Base-by-base conservation (phyloP, 2,329 filamentous ascomycete genomes). In the Pseudogymnoascus sp. region DNA sequence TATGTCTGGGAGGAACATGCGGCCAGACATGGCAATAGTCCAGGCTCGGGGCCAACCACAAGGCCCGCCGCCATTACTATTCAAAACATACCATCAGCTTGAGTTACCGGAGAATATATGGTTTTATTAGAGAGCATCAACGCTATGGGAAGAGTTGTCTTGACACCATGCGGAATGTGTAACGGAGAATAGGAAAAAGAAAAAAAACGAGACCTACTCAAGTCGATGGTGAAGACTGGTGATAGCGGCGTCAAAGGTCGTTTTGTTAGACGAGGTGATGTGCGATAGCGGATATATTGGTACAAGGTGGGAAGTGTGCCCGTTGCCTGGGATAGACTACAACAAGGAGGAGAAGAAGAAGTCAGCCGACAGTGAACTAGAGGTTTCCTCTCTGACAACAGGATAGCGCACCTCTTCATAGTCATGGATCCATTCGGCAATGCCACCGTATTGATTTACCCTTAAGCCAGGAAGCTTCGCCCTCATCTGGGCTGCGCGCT, bases 311-410 rank as follows among this genome's bases (percentile, higher is more conserved):
- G 39, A 42, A 11, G 39, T 42, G 19, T 42, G 39, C 19, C 39
- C 39, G 19, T 42, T 42, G 8, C 39, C 39, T 23, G 39, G 39
- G 16, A 12, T 12, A 3, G 39, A 4, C 39, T 42, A 64, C 39
- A 7, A 64, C 64, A 8, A 67, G 30, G 52, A 61, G 60, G 3
- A 63, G 25, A 9, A 64, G 62, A 11, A 68, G n/a, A 42, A 61
- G 55, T 28, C 66, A 59, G 41, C 64, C 66, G n/a, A 72, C 70
- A 23, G 39, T 12, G 39, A 39, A 42, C 5, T 23, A 4, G 9
- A 12, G 8, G 16, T 11, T 41, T 28, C 14, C 14, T 58, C 22
- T 35, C 19, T n/a, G 11, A 8, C 14, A 22, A 22, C 12, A 60
- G 9, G 38, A 36, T 30, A 16, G 12, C 35, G 11, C n/a, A 60